These are phyloP conservation scores for Hypoxylon sp. DNA, from an alignment of 2,329 filamentous ascomycete species.

Conservation along the genomic window DNA sequence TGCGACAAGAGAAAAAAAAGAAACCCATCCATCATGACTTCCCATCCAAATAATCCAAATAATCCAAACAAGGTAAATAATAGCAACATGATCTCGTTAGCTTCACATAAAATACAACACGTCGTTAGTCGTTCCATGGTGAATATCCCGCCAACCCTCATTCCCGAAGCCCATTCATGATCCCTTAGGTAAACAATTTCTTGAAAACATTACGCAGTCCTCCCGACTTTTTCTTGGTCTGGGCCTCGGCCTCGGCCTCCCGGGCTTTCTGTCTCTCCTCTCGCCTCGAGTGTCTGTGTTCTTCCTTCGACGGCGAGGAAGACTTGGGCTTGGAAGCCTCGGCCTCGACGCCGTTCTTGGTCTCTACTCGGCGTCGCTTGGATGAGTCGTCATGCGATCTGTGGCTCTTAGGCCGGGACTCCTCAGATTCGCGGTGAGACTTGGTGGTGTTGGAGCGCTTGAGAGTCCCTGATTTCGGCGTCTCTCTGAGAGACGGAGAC, in stretches of 20 bases:
- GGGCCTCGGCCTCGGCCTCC: conserved; percentile 47
- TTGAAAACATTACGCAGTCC: conserved; percentile 58
- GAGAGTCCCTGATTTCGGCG: conserved; percentile 51
- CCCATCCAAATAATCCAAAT: conserved; percentile 14
- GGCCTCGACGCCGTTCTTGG: conserved; percentile 32
- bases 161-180: neutral
- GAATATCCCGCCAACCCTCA: neutral
- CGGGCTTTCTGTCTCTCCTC: conserved; percentile 52
- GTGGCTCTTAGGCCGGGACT: conserved; percentile 47
- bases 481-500: conserved; percentile 42
- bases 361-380: conserved; percentile 43
- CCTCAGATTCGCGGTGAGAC: conserved; percentile 52
- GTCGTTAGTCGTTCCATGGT: conserved; percentile 25
- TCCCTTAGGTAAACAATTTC: conserved; percentile 55
- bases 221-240: conserved; percentile 54
- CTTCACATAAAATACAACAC: conserved; percentile 17
- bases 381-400: conserved; percentile 35
- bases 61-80: too few species aligned
- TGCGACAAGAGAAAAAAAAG: conserved; percentile 10
- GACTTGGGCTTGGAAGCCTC: conserved; percentile 38
- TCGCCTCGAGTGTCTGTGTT: conserved; percentile 55
- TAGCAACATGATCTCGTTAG: conserved; percentile 31
- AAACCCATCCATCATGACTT: conserved; percentile 1
- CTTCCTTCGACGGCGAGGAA: conserved; percentile 49
- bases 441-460: conserved; percentile 55